Base-by-base conservation (phyloP, 1,284 basidiomycete species). In the Vanrija pseudolonga region DNA sequence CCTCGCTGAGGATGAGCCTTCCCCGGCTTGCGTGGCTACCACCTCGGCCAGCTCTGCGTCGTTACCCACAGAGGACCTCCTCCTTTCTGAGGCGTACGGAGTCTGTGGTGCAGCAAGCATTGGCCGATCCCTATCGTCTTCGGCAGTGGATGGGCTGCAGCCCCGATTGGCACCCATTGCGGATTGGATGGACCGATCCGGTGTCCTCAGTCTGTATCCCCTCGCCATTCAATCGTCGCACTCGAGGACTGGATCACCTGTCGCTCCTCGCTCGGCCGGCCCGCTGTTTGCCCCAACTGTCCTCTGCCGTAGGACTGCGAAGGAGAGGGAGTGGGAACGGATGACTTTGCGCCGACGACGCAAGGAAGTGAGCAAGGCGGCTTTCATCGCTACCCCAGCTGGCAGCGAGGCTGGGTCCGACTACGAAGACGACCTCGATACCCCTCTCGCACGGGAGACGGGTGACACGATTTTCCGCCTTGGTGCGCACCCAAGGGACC, bases 161-260 rank as follows among this genome's bases (percentile, higher is more conserved):
- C 49, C 55, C 12, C 47, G 57, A 22, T 61, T 72, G 9, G 72
- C 72, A 1, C 71, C 72, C 6, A 65, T 72, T 39, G 66, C 70
- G 46, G 47, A 60, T 7, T 74, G 72, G 72, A 74, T 73, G 72
- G 72, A 67, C 48, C 57, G 60, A 20, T 66, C 63, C 0, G 72
- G 71, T 18, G 59, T 74, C 15, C 63, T 74, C 17, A 73, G 71
- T 4, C 68, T 74, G 45, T 74, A 74, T 53, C 72, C 72, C 1
- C 63, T 74, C 15, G 71, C 71, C 2, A 69, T 67, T 42, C 57
- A 66, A 20, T 46, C 69, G 2, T 72, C 67, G 17, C 68, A 64
- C 48, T 52, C 62, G n/a, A 32, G 32, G 32, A 32, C 12, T 12
- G 32, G 9, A 14, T 32, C 32, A 15, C 32, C 32, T 1, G 32